These are phyloP conservation scores for Litchi chinensis DNA, from an alignment of 345 rosid genomes.

Conservation along the genomic window DNA sequence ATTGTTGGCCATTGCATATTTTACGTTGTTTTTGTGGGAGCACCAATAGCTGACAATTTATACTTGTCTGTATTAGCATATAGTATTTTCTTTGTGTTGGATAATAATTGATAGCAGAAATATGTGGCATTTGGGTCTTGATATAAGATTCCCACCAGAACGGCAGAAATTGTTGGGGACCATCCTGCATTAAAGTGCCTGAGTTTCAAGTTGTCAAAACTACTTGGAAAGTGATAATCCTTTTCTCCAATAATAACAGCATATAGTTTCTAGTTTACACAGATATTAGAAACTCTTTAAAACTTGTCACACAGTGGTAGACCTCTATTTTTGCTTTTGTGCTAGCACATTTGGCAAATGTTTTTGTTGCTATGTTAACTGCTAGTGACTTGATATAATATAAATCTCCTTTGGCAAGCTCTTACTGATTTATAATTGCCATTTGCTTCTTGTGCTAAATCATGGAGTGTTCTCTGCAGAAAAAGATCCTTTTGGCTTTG, in stretches of 20 bases:
- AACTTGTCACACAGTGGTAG: not conserved
- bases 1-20: not conserved
- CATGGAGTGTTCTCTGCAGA: conserved; percentile 51
- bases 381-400: not conserved
- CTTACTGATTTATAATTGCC: not conserved
- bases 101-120: not conserved
- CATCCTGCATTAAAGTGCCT: not conserved
- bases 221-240: not conserved
- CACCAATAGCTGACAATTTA: not conserved
- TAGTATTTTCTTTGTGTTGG: too few relatives aligned
- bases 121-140: not conserved
- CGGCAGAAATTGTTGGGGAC: conserved; percentile 2
- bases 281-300: not conserved
- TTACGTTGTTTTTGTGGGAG: not conserved
- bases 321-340: not conserved
- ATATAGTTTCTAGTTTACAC: not conserved
- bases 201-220: not conserved
- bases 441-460: not conserved
- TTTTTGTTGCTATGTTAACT: not conserved
- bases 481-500: conserved; percentile 75
- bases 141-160: not conserved
- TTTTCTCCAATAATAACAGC: not conserved
- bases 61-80: not conserved
- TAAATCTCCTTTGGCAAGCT: not conserved
- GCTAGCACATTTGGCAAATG: not conserved